phyloP scores from a whole-genome alignment of 495 filamentous ascomycete species.

The Tetracladium setigerum region DNA sequence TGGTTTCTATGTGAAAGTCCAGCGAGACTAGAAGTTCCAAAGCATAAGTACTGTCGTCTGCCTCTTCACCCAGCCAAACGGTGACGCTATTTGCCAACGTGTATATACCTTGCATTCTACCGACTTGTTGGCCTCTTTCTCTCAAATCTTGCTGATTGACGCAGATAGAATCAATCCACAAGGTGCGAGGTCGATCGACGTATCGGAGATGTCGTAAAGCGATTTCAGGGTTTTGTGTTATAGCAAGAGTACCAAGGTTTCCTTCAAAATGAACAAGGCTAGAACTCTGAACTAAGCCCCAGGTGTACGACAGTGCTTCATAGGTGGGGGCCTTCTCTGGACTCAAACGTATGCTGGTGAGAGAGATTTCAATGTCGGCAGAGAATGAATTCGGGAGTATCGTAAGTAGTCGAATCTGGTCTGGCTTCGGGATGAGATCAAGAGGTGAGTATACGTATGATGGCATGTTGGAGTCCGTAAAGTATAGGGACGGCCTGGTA shows the following conservation, averaged over 20 bases:
- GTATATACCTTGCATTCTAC: conserved; percentile 27
- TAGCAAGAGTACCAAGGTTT: not conserved
- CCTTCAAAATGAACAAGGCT: too few species aligned
- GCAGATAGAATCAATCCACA: conserved; percentile 30
- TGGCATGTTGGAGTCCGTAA: too few species aligned
- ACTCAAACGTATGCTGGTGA: not conserved
- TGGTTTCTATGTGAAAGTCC: not conserved
- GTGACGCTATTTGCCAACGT: conserved; percentile 14
- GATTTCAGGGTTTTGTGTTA: conserved; percentile 20
- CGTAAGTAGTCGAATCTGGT: conserved; percentile 8
- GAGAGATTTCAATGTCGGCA: not conserved
- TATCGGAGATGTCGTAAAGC: conserved; percentile 22
- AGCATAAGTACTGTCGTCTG: conserved; percentile 1
- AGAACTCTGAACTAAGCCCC: conserved; percentile 4
- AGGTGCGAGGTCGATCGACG: conserved; percentile 5
- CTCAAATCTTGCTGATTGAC: conserved; percentile 26
- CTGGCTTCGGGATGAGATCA: too few species aligned
- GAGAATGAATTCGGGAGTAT: not conserved
- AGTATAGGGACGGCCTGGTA: too few species aligned
- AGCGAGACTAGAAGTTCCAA: not conserved
- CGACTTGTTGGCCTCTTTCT: conserved; percentile 27
- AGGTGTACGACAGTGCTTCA: conserved; percentile 19
- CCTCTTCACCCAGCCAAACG: conserved; percentile 23
- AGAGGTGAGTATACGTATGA: too few species aligned
- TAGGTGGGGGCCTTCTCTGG: not conserved